These are phyloP conservation scores for Sanguinoderma infundibulare DNA, from an alignment of 1,284 basidiomycete species.

Conservation along the genomic window DNA sequence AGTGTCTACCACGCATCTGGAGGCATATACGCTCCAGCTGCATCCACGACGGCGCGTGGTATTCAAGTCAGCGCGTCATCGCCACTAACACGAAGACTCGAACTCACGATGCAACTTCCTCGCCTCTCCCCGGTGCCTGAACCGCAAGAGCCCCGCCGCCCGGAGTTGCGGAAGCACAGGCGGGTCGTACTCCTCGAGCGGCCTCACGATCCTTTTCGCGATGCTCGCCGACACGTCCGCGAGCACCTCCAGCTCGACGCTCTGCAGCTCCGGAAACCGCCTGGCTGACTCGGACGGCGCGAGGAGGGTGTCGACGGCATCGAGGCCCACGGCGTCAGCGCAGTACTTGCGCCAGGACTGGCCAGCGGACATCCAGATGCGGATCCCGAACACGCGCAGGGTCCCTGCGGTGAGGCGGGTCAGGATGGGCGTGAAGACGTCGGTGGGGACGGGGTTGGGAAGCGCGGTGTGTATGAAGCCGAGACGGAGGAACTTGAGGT, in stretches of 20 bases:
- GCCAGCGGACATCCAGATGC: background rate
- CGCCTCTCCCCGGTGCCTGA: background rate
- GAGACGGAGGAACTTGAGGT: background rate
- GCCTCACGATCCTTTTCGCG: background rate
- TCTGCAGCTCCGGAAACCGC: background rate
- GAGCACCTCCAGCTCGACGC: background rate
- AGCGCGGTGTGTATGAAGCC: background rate
- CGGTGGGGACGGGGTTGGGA: background rate
- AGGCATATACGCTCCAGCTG: no score
- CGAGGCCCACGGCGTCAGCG: background rate
- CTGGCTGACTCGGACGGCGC: background rate
- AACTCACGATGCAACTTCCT: background rate
- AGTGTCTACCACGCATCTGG: no score
- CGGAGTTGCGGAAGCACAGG: background rate
- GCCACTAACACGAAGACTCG: background rate
- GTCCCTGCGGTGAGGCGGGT: background rate
- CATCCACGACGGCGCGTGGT: no score
- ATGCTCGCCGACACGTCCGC: no score
- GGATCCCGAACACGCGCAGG: background rate
- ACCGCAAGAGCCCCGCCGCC: background rate
- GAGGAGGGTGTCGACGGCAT: background rate
- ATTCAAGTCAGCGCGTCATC: no score
- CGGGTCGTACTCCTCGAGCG: background rate
- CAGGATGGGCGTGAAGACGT: background rate
- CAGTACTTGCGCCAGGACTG: background rate